Evolutionary conservation across 257 asterid species (phyloP).

Genomic region (Echium plantagineum): DNA sequence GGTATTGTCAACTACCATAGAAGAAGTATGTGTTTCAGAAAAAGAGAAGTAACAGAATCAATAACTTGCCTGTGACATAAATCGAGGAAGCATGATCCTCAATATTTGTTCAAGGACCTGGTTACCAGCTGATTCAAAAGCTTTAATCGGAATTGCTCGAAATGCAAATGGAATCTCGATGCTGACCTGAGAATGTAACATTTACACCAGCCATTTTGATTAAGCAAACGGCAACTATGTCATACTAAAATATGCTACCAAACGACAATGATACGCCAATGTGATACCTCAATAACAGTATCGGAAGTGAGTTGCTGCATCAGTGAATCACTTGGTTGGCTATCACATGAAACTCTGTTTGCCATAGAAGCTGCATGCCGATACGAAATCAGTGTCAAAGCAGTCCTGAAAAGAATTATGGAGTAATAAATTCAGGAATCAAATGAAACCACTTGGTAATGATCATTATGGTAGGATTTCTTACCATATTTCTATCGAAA

Average conservation of each 20-base stretch:
- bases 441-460: slow-evolving; percentile 6
- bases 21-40: not conserved
- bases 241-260: not conserved
- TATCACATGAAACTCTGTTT: slow-evolving; percentile 63
- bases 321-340: slow-evolving; percentile 31
- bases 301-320: slow-evolving; percentile 75
- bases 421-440: slow-evolving; percentile 20
- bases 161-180: slow-evolving; percentile 85
- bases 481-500: too few relatives aligned
- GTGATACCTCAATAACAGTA: slow-evolving; percentile 72
- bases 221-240: not conserved
- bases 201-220: not conserved
- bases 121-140: slow-evolving; percentile 82
- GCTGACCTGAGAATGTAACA: slow-evolving; percentile 50
- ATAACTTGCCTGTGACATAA: slow-evolving; percentile 70
- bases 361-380: slow-evolving; percentile 99
- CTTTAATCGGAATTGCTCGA: slow-evolving; percentile 67
- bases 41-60: not conserved
- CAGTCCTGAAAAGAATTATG: slow-evolving; percentile 76
- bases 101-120: slow-evolving; percentile 76
- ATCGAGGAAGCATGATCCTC: slow-evolving; percentile 88
- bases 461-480: not conserved
- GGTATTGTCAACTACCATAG: too few relatives aligned
- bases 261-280: not conserved
- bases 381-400: slow-evolving; percentile 96